Evolutionary conservation across 2,329 filamentous ascomycete species (phyloP).

Genomic region (Colletotrichum tanaceti): DNA sequence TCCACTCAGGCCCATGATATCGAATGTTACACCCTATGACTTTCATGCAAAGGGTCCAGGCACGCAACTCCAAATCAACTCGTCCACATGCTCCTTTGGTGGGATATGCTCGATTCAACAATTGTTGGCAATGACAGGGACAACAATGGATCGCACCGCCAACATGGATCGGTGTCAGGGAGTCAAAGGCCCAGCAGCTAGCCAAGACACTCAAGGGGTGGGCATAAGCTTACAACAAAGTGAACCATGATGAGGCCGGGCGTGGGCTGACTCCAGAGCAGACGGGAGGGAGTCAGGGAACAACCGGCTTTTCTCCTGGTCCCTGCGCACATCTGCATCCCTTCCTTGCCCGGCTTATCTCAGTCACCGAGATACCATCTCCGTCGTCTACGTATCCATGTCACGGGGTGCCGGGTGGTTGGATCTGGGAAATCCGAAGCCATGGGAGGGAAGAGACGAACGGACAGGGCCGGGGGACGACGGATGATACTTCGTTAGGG

Average conservation of each 20-base stretch:
- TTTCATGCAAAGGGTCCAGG: not conserved
- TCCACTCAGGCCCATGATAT: too few species aligned
- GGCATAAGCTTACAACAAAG: not conserved
- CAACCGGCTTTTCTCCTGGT: not conserved
- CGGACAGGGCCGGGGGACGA: not conserved
- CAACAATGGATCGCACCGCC: too few species aligned
- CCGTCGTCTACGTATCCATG: constrained; percentile 6
- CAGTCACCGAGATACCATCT: not conserved
- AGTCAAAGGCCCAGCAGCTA: not conserved
- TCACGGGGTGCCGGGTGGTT: not conserved
- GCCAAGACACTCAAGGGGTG: too few species aligned
- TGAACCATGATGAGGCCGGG: constrained; percentile 16
- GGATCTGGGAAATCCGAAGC: constrained; percentile 1
- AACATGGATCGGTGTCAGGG: too few species aligned
- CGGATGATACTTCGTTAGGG: not conserved
- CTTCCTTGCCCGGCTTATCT: constrained; percentile 27
- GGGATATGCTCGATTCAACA: too few species aligned
- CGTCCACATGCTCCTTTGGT: too few species aligned
- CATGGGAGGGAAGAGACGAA: not conserved
- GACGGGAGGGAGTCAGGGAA: too few species aligned
- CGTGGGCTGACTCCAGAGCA: not conserved
- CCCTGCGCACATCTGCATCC: constrained; percentile 24
- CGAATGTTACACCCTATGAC: too few species aligned
- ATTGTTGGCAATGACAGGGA: too few species aligned
- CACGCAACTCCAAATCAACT: not conserved